Evolutionary conservation across 164 flowering plant genomes (phyloP), one percentile per base, ranked within the genome.

Genomic region (Cinnamomum micranthum): DNA sequence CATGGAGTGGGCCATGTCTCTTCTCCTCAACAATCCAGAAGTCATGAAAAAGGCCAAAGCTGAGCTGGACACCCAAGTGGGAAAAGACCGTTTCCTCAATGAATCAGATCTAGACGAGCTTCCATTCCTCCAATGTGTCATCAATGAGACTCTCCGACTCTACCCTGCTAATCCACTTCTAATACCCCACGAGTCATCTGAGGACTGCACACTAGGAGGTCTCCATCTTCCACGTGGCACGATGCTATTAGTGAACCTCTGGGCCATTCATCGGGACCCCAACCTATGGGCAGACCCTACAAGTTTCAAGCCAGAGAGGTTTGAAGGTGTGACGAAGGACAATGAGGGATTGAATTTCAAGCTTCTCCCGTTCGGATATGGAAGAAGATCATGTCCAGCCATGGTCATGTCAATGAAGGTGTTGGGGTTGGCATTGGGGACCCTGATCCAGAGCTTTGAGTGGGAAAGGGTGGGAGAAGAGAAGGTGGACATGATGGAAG

Each of bases 241-340:
- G 10, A 85, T 77, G 71, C 19, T 90, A 25, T 2, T 85, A 14
- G 81, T 83, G 28, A 88, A 90, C 35, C 81, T 76, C 0, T 86
- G 89, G 88, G 83, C 83, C 0, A 68, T 87, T 4, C 91, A 90
- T 3, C 73, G 89, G 22, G 87, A 86, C 24, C 86, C 88, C 7
- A 63, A 78, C 23, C 17, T 83, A 27, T 90, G 91, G 93, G 84
- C 71, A 0, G 87, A 88, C 28, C 86, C 93, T 0, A 59, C 33
- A 0, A 76, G 59, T 63, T 90, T 90, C 74, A 74, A 28, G 64
- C 93, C 90, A 0, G 93, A 86, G 80, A 84, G 91, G 71, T 90
- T 89, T 65, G 73, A 74, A 35, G 71, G 71, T 15, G 2, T 17
- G 62, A 77, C 73, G 74, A 74, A 25, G 23, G 74, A 63, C n/a